These are phyloP conservation scores for Didymella arachidicola DNA, from an alignment of 2,329 filamentous ascomycete species.

Conservation along the genomic window DNA sequence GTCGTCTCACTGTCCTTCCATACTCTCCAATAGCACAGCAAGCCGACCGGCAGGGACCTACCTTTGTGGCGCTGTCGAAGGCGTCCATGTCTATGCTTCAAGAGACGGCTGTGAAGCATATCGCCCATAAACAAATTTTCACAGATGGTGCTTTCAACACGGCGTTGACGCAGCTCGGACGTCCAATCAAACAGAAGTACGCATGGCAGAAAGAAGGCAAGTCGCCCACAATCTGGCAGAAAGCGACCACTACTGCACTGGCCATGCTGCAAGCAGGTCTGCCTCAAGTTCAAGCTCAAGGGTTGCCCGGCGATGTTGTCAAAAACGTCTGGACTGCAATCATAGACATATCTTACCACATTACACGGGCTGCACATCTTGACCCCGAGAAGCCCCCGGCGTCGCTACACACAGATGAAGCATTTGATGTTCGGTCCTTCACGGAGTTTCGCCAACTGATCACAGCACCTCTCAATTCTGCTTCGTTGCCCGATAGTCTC, in stretches of 20 bases:
- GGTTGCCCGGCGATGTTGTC: constrained; percentile 48
- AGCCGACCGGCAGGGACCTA: constrained; percentile 63
- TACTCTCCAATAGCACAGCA: constrained; percentile 56
- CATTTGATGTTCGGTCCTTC: constrained; percentile 82
- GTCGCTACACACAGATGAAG: constrained; percentile 67
- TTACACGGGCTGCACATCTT: constrained; percentile 51
- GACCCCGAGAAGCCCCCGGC: constrained; percentile 45
- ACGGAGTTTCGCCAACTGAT: constrained; percentile 72
- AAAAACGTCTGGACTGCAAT: constrained; percentile 70
- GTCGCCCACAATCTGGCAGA: constrained; percentile 76
- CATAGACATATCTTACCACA: constrained; percentile 47
- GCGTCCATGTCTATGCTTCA: constrained; percentile 76
- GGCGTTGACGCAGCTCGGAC: constrained; percentile 71
- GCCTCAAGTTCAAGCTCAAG: constrained; percentile 50
- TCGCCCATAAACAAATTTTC: constrained; percentile 72
- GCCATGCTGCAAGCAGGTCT: constrained; percentile 73
- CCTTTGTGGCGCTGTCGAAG: constrained; percentile 90
- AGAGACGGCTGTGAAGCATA: constrained; percentile 65
- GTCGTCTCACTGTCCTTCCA: constrained; percentile 75
- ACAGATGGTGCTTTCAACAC: constrained; percentile 69
- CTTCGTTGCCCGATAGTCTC: constrained; percentile 69
- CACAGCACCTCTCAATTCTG: constrained; percentile 74
- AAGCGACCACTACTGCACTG: constrained; percentile 75
- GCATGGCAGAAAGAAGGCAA: constrained; percentile 75
- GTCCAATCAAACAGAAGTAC: constrained; percentile 82